These are phyloP conservation scores for Alternaria metachromatica DNA, from an alignment of 2,329 filamentous ascomycete genomes.

Conservation along the genomic window DNA sequence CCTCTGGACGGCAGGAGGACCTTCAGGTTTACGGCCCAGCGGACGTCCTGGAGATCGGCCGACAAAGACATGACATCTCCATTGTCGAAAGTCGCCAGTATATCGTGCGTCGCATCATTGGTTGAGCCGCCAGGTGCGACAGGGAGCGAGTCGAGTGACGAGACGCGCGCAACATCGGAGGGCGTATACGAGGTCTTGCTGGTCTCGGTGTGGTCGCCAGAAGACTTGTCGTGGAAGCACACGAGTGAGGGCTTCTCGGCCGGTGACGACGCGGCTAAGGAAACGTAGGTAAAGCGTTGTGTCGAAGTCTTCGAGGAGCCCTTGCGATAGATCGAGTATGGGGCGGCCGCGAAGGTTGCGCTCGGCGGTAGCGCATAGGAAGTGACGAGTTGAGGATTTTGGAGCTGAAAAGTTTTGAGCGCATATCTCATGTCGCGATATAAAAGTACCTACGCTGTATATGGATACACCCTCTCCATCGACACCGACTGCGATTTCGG, in stretches of 20 bases:
- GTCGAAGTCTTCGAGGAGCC: conserved; percentile 51
- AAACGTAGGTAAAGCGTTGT: conserved; percentile 64
- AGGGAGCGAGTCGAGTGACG: conserved; percentile 43
- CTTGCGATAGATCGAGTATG: conserved; percentile 65
- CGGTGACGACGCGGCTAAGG: conserved; percentile 54
- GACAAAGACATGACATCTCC: conserved; percentile 68
- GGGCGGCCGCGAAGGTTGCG: conserved; percentile 62
- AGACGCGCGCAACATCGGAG: conserved; percentile 30
- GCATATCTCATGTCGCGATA: conserved; percentile 1
- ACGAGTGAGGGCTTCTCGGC: conserved; percentile 59
- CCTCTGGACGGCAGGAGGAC: conserved; percentile 24
- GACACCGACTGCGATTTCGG: conserved; percentile 65
- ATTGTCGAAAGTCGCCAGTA: conserved; percentile 66
- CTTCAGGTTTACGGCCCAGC: conserved; percentile 42
- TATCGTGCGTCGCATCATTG: conserved; percentile 44
- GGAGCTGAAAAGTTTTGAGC: conserved; percentile 54
- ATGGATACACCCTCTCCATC: conserved; percentile 68
- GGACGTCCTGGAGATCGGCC: conserved; percentile 54
- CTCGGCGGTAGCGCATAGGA: conserved; percentile 69
- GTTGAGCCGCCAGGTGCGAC: conserved; percentile 23
- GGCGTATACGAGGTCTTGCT: conserved; percentile 41
- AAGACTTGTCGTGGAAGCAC: conserved; percentile 60
- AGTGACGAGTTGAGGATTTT: conserved; percentile 65
- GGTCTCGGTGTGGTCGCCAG: conserved; percentile 44
- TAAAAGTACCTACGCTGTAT: conserved; percentile 61